These are phyloP conservation scores for Xylariaceae sp. DNA, from an alignment of 2,329 filamentous ascomycete species.

Conservation along the genomic window DNA sequence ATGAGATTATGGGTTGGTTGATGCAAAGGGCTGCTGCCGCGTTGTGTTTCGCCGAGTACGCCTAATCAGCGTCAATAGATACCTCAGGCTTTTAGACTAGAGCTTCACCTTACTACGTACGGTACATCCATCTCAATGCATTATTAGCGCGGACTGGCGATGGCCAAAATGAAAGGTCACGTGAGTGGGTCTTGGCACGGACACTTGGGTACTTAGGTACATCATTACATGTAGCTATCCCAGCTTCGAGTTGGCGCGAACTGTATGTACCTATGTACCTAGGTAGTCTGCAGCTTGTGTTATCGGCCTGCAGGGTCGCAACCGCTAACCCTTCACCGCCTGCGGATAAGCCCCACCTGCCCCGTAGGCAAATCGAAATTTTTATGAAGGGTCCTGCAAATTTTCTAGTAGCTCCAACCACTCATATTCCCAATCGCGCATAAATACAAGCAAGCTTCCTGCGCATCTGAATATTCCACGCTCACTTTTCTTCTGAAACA, in stretches of 20 bases:
- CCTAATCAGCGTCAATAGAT: neutral
- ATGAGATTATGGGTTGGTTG: neutral
- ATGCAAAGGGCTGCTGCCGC: conserved; percentile 2
- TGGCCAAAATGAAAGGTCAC: no score
- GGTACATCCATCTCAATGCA: no score
- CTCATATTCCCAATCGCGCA: conserved; percentile 27
- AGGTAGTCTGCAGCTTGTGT: conserved; percentile 12
- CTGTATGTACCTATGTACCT: neutral
- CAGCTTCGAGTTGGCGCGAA: no score
- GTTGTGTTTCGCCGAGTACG: conserved; percentile 3
- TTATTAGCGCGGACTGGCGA: no score
- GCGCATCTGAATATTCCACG: neutral
- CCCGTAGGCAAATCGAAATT: conserved; percentile 40
- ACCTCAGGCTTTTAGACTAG: no score
- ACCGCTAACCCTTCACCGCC: conserved; percentile 38
- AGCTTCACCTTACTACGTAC: no score
- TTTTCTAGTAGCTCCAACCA: conserved; percentile 32
- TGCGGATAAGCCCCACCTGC: conserved; percentile 23
- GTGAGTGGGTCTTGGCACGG: no score
- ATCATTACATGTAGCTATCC: no score
- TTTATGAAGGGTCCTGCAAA: conserved; percentile 31
- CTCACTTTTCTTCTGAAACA: no score
- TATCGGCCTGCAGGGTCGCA: conserved; percentile 2
- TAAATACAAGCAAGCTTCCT: conserved; percentile 31
- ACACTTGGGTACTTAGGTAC: no score